Base-by-base conservation (phyloP, 1,139 yeast genomes). In the Suhomyces anneliseae region DNA sequence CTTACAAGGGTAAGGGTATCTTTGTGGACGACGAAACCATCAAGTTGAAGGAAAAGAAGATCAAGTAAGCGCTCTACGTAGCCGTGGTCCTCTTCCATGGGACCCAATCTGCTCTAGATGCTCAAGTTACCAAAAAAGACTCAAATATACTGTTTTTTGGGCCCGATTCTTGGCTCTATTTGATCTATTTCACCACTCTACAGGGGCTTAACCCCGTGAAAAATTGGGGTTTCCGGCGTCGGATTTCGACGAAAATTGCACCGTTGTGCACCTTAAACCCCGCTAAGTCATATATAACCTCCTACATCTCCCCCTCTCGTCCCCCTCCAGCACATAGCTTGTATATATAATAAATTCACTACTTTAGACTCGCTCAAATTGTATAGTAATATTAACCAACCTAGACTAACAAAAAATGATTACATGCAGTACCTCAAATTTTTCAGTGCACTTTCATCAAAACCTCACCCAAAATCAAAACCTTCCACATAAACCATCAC, bases 1-100 rank as follows among this genome's bases (percentile, higher is more conserved):
- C 98, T 36, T 95, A 95, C 69, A 95, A 95, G 71, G 99, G 99
- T 64, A 95, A 95, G 69, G 99, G 99, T 61, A 87, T 95, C 46
- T 95, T 87, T 64, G 87, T 95, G 46, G 89, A 92, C 67, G 87
- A 84, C 61, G 98, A 93, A 71, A 90, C 95, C 45, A 86, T 93
- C 65, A 86, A 83, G 66, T 78, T 92, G 65, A 93, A 93, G 79
- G 90, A 87, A 58, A 88, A 88, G 80, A 92, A 90, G 79, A 87
- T 90, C 66, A 93, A 92, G 83, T 92, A 78, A 42, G 24, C 8
- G 9, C 1, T 14, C 15, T 14, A 14, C 15, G 15, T 14, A 14
- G 15, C 15, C 15, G 2, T 14, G 15, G 15, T 14, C 15, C 15
- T 14, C 15, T 14, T 14, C 7, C 11, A 9, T 8, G 38, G 24